Percentiles rank a stretch among this genome's conserved stretches.
Conservation (phyloP, 306 rosid species). For the Prunus fruticosa region DNA sequence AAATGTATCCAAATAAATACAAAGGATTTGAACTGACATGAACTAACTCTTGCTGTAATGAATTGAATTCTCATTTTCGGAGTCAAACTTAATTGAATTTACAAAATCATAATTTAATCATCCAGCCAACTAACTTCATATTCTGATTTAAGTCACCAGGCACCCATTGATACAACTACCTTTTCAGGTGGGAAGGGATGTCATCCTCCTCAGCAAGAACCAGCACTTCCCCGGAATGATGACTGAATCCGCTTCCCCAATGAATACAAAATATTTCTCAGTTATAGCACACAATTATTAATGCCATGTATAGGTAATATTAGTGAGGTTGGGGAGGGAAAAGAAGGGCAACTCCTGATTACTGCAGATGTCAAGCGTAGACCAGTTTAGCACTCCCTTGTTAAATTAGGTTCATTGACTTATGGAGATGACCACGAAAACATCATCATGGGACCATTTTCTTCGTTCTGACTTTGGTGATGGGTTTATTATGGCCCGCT, state of each 20-base stretch:
- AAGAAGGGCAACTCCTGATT: background rate
- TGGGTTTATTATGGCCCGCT: conserved; percentile 85
- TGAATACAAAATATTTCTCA: background rate
- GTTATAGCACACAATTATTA: background rate
- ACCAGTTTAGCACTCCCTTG: background rate
- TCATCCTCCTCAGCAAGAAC: conserved; percentile 10
- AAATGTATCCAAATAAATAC: too few species aligned
- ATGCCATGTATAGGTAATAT: background rate
- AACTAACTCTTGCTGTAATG: background rate
- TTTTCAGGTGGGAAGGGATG: conserved; percentile 9
- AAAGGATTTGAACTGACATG: too few species aligned
- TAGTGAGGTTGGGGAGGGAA: background rate
- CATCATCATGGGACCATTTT: conserved; percentile 89
- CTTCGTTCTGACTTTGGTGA: conserved; percentile 52
- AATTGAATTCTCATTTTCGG: background rate
- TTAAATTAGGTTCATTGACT: conserved; percentile 33
- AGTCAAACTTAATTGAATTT: background rate
- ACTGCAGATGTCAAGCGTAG: background rate
- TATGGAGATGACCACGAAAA: conserved; percentile 70
- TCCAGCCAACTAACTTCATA: background rate
- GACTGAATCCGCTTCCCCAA: background rate
- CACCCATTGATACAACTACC: conserved; percentile 1
- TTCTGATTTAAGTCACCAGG: conserved; percentile 12
- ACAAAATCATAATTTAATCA: background rate
- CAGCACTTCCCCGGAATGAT: conserved; percentile 6